These are phyloP conservation scores for Eustoma russellianum DNA, from an alignment of 257 asterid species.

Conservation along the genomic window DNA sequence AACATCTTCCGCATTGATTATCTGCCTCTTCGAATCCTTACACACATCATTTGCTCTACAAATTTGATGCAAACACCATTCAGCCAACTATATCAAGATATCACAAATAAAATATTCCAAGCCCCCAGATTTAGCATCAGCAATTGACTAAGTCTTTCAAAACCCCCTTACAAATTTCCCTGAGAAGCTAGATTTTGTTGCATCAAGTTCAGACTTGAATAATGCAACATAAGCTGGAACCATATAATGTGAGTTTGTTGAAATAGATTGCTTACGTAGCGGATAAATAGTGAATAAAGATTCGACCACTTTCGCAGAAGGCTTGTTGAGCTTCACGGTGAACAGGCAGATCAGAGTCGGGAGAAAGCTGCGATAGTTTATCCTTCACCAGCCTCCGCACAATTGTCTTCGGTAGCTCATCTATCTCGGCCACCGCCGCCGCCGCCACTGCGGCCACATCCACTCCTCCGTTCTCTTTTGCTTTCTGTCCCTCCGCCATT, in stretches of 20 bases:
- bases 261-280: conserved; percentile 43
- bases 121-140: too few relatives aligned
- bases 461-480: conserved; percentile 3
- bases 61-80: not conserved
- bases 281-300: conserved; percentile 84
- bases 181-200: too few relatives aligned
- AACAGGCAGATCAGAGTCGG: conserved; percentile 51
- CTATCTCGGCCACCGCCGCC: conserved; percentile 33
- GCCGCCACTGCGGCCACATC: conserved; percentile 21
- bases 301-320: conserved; percentile 76
- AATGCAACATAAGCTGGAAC: too few relatives aligned
- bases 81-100: not conserved
- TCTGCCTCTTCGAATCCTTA: conserved; percentile 83
- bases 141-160: too few relatives aligned
- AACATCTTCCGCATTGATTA: conserved; percentile 80
- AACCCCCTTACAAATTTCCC: too few relatives aligned
- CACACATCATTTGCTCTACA: conserved; percentile 70
- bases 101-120: not conserved
- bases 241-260: too few relatives aligned
- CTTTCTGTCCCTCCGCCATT: conserved; percentile 8
- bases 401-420: conserved; percentile 82
- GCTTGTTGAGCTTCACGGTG: conserved; percentile 71
- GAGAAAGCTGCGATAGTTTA: conserved; percentile 68
- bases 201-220: too few relatives aligned
- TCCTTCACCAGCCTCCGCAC: conserved; percentile 91